Evolutionary conservation across 306 rosid species (phyloP).

Genomic region (Hylodesmum podocarpum): DNA sequence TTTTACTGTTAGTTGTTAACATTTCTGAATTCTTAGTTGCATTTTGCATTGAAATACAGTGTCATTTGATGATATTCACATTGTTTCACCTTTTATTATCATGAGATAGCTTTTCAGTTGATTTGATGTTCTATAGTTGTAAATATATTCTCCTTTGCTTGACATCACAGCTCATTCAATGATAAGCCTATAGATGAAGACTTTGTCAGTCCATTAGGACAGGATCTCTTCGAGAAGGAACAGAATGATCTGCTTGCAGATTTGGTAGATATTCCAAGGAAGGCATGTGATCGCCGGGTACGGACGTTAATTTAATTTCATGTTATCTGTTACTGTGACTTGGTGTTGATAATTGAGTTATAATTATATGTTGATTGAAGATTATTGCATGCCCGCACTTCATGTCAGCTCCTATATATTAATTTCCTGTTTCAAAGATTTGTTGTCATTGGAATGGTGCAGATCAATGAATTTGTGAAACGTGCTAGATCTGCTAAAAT

Average conservation of each 20-base stretch:
- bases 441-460: conserved; percentile 18
- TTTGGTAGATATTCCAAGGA: conserved; percentile 82
- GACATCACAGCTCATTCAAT: conserved; percentile 65
- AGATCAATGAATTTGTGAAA: conserved; percentile 96
- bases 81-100: neutral
- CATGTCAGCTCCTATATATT: neutral
- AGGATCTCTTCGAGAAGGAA: conserved; percentile 82
- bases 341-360: neutral
- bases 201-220: conserved; percentile 59
- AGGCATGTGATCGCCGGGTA: conserved; percentile 91
- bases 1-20: neutral
- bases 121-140: neutral
- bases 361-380: neutral
- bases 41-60: neutral
- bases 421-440: neutral
- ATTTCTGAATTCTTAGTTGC: neutral
- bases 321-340: neutral
- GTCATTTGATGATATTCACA: neutral
- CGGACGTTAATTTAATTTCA: conserved; percentile 20
- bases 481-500: conserved; percentile 97
- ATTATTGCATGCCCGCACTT: neutral
- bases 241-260: conserved; percentile 79
- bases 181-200: conserved; percentile 69
- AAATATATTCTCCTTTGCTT: neutral
- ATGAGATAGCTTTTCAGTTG: neutral